Evolutionary conservation across 371 early-diverging fungal genomes (phyloP), one percentile per base, ranked within the genome.

Genomic region (Mortierella sp.): DNA sequence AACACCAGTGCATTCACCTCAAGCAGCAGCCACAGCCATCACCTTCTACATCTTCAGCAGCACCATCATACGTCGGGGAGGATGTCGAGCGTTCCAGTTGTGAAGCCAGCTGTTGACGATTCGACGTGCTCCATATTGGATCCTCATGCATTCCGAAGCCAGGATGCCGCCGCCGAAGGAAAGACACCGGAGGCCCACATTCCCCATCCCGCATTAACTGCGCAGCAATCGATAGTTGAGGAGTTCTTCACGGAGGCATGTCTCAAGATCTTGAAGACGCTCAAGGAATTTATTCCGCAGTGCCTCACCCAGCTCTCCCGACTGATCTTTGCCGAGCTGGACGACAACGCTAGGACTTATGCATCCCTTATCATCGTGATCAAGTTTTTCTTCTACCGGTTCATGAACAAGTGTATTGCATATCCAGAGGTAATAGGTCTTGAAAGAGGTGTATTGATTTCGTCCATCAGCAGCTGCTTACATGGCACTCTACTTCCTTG

Each of bases 361-460:
- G 82, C 80, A 3, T 76, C 71, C 5, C 37, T 80, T 39, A 62
- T 79, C 39, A 69, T 82, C 30, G 62, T 80, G 46, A 64, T 82
- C 48, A 80, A 82, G 46, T 82, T 80, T 50, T 80, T 82, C 63
- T 82, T 80, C 56, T 80, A 75, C 42, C 73, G 79, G 11, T 82
- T 82, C 59, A 69, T 82, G 64, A 80, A 79, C 62, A 71, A 78
- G 60, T 75, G 72, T n/a, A 79, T 82, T 11, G 73, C 78, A 24
- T 80, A 80, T 34, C 82, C 82, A 9, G 82, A 82, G 76, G 82
- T 71, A 65, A 65, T 32, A 15, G 3, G 8, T 17, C 17, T 5
- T 32, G 30, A 27, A n/a, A n/a, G n/a, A n/a, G n/a, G n/a, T n/a
- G n/a, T n/a, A n/a, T n/a, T n/a, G n/a, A n/a, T n/a, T n/a, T n/a